Base-by-base conservation (phyloP, 169 alveolate genomes). In the Ichthyophthirius multifiliis region DNA sequence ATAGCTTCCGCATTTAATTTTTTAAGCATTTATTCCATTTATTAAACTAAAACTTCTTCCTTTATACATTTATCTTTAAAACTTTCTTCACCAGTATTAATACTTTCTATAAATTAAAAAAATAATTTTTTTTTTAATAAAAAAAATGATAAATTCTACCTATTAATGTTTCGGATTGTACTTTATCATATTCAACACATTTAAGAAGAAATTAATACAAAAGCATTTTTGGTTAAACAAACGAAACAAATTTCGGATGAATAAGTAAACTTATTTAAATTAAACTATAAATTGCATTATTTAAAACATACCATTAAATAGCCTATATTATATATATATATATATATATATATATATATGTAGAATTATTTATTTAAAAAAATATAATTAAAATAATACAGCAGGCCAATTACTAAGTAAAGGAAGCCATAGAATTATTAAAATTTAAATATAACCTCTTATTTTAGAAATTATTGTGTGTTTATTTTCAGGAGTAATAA, bases 361-460 rank as follows among this genome's bases (percentile, higher is more conserved):
- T 5, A 3, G 4, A 20, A n/a, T 16, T 5, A 1, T 10, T 48
- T 2, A 10, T 18, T 20, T 55, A n/a, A n/a, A n/a, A n/a, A n/a
- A n/a, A n/a, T n/a, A n/a, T n/a, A n/a, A n/a, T n/a, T n/a, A n/a
- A n/a, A n/a, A n/a, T n/a, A n/a, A n/a, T 55, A 55, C 86, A n/a
- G 81, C 18, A 46, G 86, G 86, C 86, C 86, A 81, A 39, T 81
- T 81, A 4, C 77, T 46, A 12, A 81, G 43, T 2, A 81, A 47
- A 1, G 86, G 86, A 5, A 81, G 43, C 86, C 86, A 81, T 4
- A 81, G 55, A 35, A 81, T 81, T 34, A 81, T 39, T 31, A 81
- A 62, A 30, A 81, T 39, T 23, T 81, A 73, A 23, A 81, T 82
- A 23, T 71, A 43, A 35, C 73, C 65, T 48, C 86, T 47, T 31